Evolutionary conservation across 768 basidiomycete genomes (phyloP).

Genomic region (Agrocybe praecox): DNA sequence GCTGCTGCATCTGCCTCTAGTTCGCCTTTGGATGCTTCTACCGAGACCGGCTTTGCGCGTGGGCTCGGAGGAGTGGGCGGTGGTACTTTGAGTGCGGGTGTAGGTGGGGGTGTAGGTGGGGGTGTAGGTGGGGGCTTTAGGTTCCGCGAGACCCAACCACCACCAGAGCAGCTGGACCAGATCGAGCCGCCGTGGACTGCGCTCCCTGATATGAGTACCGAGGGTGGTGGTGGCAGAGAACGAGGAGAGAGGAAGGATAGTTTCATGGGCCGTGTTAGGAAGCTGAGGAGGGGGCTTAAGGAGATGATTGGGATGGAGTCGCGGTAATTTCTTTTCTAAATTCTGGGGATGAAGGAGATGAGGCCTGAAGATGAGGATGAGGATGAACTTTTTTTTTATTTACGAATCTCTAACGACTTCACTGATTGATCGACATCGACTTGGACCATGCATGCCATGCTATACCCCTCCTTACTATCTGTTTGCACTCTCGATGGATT

Average conservation of each 20-base stretch:
- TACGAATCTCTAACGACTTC: too few species aligned
- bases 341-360: neutral
- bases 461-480: too few species aligned
- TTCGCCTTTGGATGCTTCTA: neutral
- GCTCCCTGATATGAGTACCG: neutral
- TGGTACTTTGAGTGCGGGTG: neutral
- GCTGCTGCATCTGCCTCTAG: constrained; percentile 2
- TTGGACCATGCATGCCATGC: too few species aligned
- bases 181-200: neutral
- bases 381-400: neutral
- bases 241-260: constrained; percentile 8
- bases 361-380: neutral
- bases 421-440: too few species aligned
- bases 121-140: constrained; percentile 9
- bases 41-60: too few species aligned
- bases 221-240: neutral
- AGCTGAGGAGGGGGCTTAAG: constrained; percentile 33
- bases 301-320: constrained; percentile 23
- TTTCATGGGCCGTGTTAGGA: constrained; percentile 29
- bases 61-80: neutral
- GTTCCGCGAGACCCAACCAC: constrained; percentile 14
- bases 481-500: too few species aligned
- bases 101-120: constrained; percentile 3
- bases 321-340: neutral
- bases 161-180: neutral